Base-by-base conservation (phyloP, 2,329 filamentous ascomycete genomes). In the Lojkania enalia region DNA sequence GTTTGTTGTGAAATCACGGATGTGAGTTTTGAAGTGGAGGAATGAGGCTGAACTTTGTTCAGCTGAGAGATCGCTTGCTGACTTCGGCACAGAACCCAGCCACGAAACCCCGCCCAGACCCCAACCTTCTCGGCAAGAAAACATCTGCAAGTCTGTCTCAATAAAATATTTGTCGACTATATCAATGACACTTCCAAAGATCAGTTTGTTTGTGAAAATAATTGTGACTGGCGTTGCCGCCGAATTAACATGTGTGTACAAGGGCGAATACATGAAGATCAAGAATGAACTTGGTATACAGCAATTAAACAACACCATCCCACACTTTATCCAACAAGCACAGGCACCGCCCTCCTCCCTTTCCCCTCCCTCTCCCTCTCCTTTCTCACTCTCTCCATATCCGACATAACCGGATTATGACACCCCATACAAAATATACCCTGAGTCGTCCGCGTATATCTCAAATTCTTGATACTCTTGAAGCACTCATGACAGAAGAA, bases 361-460 rank as follows among this genome's bases (percentile, higher is more conserved):
- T 33, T 15, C 14, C 30, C 9, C 14, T 33, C 30, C 14, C 30
- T 33, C 14, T 33, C 30, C 9, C 30, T 16, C 7, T 33, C 30
- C 14, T 15, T 33, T 16, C 30, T 33, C 7, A 9, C 16, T 15
- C 30, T 33, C 14, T 33, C 30, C 30, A 9, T 16, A 6, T 33
- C 30, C 7, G 9, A 11, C 30, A 33, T 33, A 6, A 33, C 16
- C 14, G 30, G 30, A 16, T 16, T 33, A 9, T 33, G 18, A 38
- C 44, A 47, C 29, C 18, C 44, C 29, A 47, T 33, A 33, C 44
- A 47, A 36, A 47, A 47, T 12, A 47, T 35, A 7, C 44, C 44
- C 27, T 38, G 39, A 11, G 27, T 38, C n/a, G 31, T 42, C 15
- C 44, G 23, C 18, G 35, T 39, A 33, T 42, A 47, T 18, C 44